Evolutionary conservation across 163 green algal genomes (phyloP), one percentile per base, ranked within the genome.

Genomic region (Chlamydomonas reinhardtii): DNA sequence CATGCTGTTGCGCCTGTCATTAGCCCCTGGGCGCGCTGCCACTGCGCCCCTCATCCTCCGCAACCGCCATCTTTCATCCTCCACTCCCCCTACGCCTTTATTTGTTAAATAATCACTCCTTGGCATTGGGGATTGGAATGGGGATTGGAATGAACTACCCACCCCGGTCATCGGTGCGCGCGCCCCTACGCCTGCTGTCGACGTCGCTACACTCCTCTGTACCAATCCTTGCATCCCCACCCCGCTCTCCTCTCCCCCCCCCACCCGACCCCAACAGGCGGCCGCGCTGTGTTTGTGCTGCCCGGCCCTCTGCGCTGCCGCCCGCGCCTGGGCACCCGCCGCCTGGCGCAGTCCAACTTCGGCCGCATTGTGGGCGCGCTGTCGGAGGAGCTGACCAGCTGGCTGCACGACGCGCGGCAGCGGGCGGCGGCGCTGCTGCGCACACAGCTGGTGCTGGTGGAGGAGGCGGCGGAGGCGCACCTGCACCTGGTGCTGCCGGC

Each of bases 331-430:
- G 93, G 93, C 52, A 79, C 76, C 4, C 84, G 91, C 22, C 83
- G 88, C 15, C 75, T 94, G 72, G 90, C 94, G 29, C 86, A 93
- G 83, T 62, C 48, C 81, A 93, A 93, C 77, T 92, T 95, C 31
- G 61, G 82, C 20, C 72, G 86, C 29, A 73, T 91, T 27, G 74
- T 91, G 54, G 27, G 34, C 0, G 88, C 89, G 20, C 82, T 96
- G 64, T 68, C 64, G 25, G 78, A 84, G 25, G 94, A 96, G 87
- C 85, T 95, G 48, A 70, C 72, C 4, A 84, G 74, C 56, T 96
- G 94, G 94, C 87, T 94, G 79, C 43, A 83, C 29, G 89, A 91
- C 27, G 78, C 81, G 14, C 71, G 87, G 0, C 74, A 66, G 12
- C 87, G 89, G 34, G 89, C 91, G 5, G 89, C 88, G 17, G 59